Base-by-base conservation (phyloP, 2,329 filamentous ascomycete species). In the Colletotrichum magnum region DNA sequence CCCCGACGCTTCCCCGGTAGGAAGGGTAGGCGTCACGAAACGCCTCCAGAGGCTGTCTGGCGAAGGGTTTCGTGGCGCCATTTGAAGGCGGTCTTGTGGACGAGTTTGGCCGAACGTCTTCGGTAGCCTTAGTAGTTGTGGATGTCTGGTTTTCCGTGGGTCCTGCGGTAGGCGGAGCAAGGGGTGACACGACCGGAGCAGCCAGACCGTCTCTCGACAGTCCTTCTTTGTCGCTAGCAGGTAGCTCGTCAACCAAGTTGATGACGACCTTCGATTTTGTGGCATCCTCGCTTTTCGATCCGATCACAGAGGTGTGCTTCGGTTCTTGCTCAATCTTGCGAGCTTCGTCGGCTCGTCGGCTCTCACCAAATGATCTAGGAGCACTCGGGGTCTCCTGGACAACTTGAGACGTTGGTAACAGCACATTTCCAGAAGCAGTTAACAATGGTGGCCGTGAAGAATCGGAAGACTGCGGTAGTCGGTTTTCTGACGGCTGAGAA, bases 11-110 rank as follows among this genome's bases (percentile, higher is more conserved):
- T 1, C 82, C 85, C 1, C 65, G 65, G 59, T 83, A 84, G 21
- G 78, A 76, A 5, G 85, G 83, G 70, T 89, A 89, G 0, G 77
- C 75, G 0, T 68, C 51, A 4, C 69, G 75, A 70, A 86, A 89
- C 2, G 75, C 72, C 4, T 79, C 75, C 63, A 79, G 85, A 0
- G 80, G 80, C 15, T 74, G 69, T 13, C n/a, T 18, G 26, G 57
- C 48, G 24, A 72, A 71, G 15, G 9, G 4, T 13, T 47, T 16
- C 21, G 48, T 26, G 10, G 24, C 15, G 21, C 18, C n/a, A 21
- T 18, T 7, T n/a, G 57, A 15, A 28, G 18, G 36, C 3, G 5
- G 63, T n/a, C n/a, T 15, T 7, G 41, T 16, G 4, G 24, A 26
- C 2, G 54, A 15, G 2, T 15, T 5, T 47, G 28, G 24, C 9